Evolutionary conservation across 2,329 filamentous ascomycete genomes (phyloP).

Genomic region (Plectosphaerella plurivora): DNA sequence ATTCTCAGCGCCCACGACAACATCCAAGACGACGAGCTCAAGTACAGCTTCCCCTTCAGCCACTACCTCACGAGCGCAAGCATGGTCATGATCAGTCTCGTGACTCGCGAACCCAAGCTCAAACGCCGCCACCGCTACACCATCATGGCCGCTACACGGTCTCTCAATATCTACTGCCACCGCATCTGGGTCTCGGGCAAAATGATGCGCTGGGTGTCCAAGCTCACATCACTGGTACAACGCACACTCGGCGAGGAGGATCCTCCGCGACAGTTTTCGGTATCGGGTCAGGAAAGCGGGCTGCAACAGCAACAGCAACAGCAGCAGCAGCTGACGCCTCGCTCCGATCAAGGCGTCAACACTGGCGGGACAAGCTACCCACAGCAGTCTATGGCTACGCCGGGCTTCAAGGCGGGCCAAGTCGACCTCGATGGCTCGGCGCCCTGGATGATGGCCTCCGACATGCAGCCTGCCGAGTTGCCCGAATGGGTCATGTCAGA

Average conservation of each 20-base stretch:
- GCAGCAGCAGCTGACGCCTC: neutral
- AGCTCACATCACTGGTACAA: conserved; percentile 3
- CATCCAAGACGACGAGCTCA: conserved; percentile 4
- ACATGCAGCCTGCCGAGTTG: neutral
- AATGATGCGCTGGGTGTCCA: conserved; percentile 8
- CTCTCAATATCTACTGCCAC: conserved; percentile 7
- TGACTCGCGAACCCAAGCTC: conserved; percentile 1
- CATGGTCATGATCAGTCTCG: conserved; percentile 6
- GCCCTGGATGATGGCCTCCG: neutral
- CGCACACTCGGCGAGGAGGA: neutral
- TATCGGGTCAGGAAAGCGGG: neutral
- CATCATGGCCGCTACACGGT: conserved; percentile 3
- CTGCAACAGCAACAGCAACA: too few relatives aligned
- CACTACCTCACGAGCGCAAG: conserved; percentile 7
- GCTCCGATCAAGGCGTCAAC: neutral
- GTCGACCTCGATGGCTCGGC: neutral
- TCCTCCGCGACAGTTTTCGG: too few relatives aligned
- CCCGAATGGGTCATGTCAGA: conserved; percentile 7
- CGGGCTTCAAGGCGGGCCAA: neutral
- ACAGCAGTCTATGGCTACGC: neutral
- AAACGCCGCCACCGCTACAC: conserved; percentile 1
- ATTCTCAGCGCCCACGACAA: conserved; percentile 6
- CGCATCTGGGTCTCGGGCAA: conserved; percentile 7
- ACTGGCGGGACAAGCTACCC: neutral
- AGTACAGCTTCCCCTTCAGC: conserved; percentile 8